Base-by-base conservation (phyloP, 1,284 basidiomycete genomes). In the Ustilago shanxiensis region DNA sequence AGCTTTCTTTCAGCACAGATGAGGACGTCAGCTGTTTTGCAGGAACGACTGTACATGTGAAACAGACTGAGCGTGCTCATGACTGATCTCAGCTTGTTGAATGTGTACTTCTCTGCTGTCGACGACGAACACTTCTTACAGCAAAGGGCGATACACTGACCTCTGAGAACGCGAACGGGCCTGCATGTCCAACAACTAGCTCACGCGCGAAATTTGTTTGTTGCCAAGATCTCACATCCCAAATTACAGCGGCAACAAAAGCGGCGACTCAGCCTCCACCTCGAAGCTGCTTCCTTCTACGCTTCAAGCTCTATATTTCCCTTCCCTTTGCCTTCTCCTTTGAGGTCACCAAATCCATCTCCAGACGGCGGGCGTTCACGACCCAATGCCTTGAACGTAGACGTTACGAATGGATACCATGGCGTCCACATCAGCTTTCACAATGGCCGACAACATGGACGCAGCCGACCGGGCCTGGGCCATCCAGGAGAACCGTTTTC, bases 221-320 rank as follows among this genome's bases (percentile, higher is more conserved):
- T 3, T 26, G 6, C 22, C 2, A 14, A 0, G 20, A 35, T 41
- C 37, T 50, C 14, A 60, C 64, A 51, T 18, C 18, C 4, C 2
- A 16, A n/a, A 26, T 16, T 20, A 26, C 1, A 44, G 26, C n/a
- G 18, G 18, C 9, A 31, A 35, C 29, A 49, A 24, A n/a, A n/a
- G n/a, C n/a, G 18, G 52, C 70, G 59, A 64, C 70, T 67, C 70
- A 72, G 70, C 70, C 70, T 72, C 70, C 70, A 72, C 65, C 54
- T 56, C 5, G 20, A 16, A 44, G n/a, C 26, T 29, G 10, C n/a
- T 10, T 31, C 6, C 13, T 20, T 11, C 10, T n/a, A n/a, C n/a
- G n/a, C 51, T 49, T 31, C 58, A 14, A 58, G 39, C 24, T 37
- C n/a, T n/a, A n/a, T n/a, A n/a, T n/a, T n/a, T 52, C 18, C 26